These are phyloP conservation scores for Talaromyces sp. DNA, from an alignment of 2,329 filamentous ascomycete species.

Conservation along the genomic window DNA sequence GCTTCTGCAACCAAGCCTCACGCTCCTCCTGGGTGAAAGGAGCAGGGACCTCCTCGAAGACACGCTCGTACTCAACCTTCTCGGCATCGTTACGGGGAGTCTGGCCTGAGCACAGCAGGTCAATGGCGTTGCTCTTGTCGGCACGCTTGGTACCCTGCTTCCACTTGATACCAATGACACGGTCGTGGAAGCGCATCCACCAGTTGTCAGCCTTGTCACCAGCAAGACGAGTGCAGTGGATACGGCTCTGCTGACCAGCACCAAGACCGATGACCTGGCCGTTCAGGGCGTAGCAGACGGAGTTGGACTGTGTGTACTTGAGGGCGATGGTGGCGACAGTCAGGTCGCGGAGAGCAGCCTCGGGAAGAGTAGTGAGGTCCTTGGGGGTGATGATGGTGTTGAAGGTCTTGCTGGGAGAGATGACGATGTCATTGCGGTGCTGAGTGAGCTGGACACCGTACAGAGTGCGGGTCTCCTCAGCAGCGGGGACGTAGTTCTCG, in stretches of 20 bases:
- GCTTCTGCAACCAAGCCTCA: slow-evolving; percentile 79
- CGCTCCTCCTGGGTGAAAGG: slow-evolving; percentile 84
- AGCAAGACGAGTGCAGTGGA: slow-evolving; percentile 96
- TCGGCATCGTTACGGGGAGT: slow-evolving; percentile 82
- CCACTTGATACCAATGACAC: slow-evolving; percentile 86
- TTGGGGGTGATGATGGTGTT: slow-evolving; percentile 83
- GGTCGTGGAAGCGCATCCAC: slow-evolving; percentile 98
- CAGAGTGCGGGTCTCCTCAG: slow-evolving; percentile 79
- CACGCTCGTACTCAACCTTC: slow-evolving; percentile 79
- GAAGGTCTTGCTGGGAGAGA: slow-evolving; percentile 81
- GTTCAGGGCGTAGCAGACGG: slow-evolving; percentile 93
- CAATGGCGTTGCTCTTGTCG: slow-evolving; percentile 98
- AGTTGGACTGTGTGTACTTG: slow-evolving; percentile 99
- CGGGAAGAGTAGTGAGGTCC: slow-evolving; percentile 70
- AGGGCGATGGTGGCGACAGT: slow-evolving; percentile 95
- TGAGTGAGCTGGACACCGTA: slow-evolving; percentile 89
- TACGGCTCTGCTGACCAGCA: slow-evolving; percentile 94
- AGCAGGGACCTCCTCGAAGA: slow-evolving; percentile 86
- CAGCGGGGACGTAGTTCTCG: slow-evolving; percentile 74
- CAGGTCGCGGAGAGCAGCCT: slow-evolving; percentile 82
- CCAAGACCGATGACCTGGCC: slow-evolving; percentile 93
- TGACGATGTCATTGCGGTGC: slow-evolving; percentile 87
- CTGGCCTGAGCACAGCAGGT: slow-evolving; percentile 88
- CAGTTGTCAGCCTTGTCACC: slow-evolving; percentile 99
- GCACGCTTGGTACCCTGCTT: slow-evolving; percentile 96